Evolutionary conservation across 176 grass and related monocot species (phyloP).

Genomic region (Paspalum notatum): DNA sequence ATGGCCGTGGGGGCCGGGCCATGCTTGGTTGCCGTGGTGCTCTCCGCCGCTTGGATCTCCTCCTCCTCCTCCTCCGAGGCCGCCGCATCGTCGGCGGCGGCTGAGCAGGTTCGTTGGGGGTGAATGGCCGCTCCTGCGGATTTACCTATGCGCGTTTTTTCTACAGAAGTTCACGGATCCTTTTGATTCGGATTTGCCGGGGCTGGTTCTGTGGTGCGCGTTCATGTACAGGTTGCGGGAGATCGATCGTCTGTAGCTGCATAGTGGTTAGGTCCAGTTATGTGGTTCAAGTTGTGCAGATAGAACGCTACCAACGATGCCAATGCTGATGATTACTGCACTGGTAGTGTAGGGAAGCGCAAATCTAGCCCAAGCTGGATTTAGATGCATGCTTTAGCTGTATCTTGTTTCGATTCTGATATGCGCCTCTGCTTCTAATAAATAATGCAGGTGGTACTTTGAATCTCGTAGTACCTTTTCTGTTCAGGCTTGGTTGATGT

Average conservation of each 20-base stretch:
- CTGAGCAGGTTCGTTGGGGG: conserved; percentile 23
- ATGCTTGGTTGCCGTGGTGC: conserved; percentile 31
- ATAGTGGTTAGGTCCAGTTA: background rate
- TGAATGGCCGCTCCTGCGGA: background rate
- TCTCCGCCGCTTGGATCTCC: conserved; percentile 28
- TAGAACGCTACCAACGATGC: background rate
- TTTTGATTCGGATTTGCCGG: background rate
- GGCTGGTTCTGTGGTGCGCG: background rate
- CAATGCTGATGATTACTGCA: background rate
- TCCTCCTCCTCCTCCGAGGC: background rate
- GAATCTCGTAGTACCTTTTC: background rate
- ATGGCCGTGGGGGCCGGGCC: conserved; percentile 17
- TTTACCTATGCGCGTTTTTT: background rate
- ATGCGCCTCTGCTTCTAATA: background rate
- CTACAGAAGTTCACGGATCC: background rate
- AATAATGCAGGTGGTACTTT: background rate
- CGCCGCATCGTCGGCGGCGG: background rate
- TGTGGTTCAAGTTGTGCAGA: background rate
- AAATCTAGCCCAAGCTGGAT: background rate
- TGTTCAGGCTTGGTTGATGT: background rate
- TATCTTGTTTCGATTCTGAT: background rate
- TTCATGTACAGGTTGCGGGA: background rate
- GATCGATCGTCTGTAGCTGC: background rate
- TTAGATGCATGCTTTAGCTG: background rate
- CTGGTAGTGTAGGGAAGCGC: background rate